phyloP scores from a whole-genome alignment of 2,329 filamentous ascomycete species.

The Colletotrichum eleusines region DNA sequence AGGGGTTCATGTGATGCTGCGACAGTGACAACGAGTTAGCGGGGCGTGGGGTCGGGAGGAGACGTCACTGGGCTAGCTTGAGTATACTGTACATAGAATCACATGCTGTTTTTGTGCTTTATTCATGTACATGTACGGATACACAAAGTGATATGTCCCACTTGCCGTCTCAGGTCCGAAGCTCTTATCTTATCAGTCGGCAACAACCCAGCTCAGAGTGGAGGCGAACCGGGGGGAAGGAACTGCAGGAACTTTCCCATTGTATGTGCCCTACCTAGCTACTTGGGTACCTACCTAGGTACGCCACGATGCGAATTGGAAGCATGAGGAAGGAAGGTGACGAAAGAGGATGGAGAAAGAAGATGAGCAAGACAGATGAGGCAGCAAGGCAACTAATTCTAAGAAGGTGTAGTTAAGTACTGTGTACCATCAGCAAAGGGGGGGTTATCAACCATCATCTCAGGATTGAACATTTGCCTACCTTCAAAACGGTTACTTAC shows the following conservation, averaged over 20 bases:
- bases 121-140: too few relatives aligned
- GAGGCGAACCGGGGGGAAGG: neutral
- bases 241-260: neutral
- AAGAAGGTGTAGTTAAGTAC: neutral
- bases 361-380: neutral
- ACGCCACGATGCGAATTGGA: neutral
- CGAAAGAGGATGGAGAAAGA: neutral
- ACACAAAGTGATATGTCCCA: neutral
- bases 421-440: neutral
- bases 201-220: neutral
- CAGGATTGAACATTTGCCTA: neutral
- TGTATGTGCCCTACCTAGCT: neutral
- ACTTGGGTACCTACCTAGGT: neutral
- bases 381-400: neutral
- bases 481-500: too few relatives aligned
- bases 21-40: slow-evolving; percentile 37
- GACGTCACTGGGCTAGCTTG: slow-evolving; percentile 36
- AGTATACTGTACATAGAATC: slow-evolving; percentile 2
- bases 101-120: too few relatives aligned
- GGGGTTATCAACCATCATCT: neutral
- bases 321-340: neutral
- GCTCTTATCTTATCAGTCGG: slow-evolving; percentile 40
- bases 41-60: slow-evolving; percentile 35
- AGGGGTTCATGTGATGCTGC: slow-evolving; percentile 42
- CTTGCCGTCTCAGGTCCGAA: slow-evolving; percentile 5